A percentile compares a stretch with the other conserved stretches of the same genome.
These are phyloP conservation scores for Narthecium ossifragum DNA, from an alignment of 106 monocot species.

Conservation along the genomic window DNA sequence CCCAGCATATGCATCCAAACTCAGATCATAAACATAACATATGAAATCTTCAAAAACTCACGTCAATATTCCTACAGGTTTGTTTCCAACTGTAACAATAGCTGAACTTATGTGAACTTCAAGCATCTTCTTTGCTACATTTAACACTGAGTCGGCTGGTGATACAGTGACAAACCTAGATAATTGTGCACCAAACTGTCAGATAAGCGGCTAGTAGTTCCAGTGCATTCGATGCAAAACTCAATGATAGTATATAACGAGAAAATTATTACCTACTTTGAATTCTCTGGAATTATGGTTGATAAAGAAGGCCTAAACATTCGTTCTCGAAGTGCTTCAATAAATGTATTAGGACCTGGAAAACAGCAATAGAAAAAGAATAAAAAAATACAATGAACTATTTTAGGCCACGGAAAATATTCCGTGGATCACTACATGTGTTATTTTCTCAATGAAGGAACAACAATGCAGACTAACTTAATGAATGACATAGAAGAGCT, in stretches of 20 bases:
- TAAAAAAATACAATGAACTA: not conserved
- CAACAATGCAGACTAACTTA: no score
- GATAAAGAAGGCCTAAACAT: conserved; percentile 81
- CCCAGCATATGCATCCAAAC: not conserved
- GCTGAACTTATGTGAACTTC: conserved; percentile 62
- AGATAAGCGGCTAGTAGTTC: not conserved
- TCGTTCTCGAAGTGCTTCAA: conserved; percentile 65
- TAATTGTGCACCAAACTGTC: no score
- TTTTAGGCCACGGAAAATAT: no score
- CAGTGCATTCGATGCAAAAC: not conserved
- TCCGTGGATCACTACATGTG: no score
- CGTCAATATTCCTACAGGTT: conserved; percentile 74
- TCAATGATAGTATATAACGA: no score
- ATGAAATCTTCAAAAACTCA: conserved; percentile 20
- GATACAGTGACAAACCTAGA: conserved; percentile 49
- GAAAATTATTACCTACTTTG: conserved; percentile 83
- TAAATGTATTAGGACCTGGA: conserved; percentile 69
- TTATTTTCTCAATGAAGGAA: no score
- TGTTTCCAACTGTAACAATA: conserved; percentile 56
- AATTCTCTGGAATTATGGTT: conserved; percentile 58
- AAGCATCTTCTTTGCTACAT: conserved; percentile 75
- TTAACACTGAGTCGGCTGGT: conserved; percentile 69
- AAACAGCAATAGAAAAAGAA: no score
- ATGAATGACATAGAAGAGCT: no score
- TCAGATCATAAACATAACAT: not conserved